These are phyloP conservation scores for Globisporangium emineosum DNA, from an alignment of 352 stramenopile genomes.

Conservation along the genomic window DNA sequence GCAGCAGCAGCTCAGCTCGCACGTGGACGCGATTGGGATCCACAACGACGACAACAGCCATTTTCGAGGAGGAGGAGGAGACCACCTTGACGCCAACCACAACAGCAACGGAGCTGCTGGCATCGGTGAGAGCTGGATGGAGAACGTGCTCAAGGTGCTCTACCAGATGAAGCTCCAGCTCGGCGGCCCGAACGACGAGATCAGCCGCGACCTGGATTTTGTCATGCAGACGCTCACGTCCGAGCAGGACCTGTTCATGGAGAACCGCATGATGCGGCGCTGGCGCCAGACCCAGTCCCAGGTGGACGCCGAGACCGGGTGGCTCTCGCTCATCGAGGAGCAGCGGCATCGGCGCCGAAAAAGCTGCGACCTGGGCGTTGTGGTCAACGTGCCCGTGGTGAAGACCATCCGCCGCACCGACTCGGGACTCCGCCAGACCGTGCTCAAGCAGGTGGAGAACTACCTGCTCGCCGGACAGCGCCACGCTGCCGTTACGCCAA, in stretches of 20 bases:
- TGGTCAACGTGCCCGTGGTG: constrained; percentile 14
- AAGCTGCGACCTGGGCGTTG: constrained; percentile 25
- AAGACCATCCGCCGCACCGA: constrained; percentile 43
- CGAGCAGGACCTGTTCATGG: constrained; percentile 62
- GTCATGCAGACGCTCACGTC: constrained; percentile 65
- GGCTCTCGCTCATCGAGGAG: constrained; percentile 54
- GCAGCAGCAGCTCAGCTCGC: constrained; percentile 61
- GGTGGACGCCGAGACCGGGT: constrained; percentile 25
- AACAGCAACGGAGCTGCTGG: constrained; percentile 1
- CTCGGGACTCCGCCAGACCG: constrained; percentile 48
- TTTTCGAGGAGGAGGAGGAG: neutral
- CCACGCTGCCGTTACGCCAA: neutral
- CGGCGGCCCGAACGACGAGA: constrained; percentile 28
- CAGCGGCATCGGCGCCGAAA: constrained; percentile 41
- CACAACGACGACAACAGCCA: constrained; percentile 14
- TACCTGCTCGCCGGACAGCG: constrained; percentile 28
- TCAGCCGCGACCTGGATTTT: constrained; percentile 50
- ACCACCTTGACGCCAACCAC: neutral
- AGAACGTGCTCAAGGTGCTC: constrained; percentile 64
- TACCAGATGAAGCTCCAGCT: constrained; percentile 43
- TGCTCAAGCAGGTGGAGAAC: constrained; percentile 50
- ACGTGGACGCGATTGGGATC: constrained; percentile 57
- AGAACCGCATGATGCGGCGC: constrained; percentile 17
- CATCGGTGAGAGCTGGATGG: constrained; percentile 70
- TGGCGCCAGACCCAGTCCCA: constrained; percentile 18